Evolutionary conservation across 225 moss, liverwort and hornwort species (phyloP).

Genomic region (Rhytidiadelphus loreus): DNA sequence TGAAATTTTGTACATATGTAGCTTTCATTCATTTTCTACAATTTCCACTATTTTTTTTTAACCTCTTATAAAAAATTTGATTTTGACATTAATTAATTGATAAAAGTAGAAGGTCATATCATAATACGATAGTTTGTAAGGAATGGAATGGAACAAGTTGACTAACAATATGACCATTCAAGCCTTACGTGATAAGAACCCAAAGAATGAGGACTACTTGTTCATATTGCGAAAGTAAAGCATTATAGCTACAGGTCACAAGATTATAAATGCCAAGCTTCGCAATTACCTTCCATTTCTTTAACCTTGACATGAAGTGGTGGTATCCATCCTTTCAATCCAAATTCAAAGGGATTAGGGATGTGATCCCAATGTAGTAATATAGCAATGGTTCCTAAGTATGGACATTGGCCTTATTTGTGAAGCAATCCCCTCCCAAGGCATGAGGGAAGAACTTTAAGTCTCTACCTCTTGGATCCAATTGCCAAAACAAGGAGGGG

Average conservation of each 20-base stretch:
- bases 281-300: not conserved
- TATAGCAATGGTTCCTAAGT: not conserved
- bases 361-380: too few relatives aligned
- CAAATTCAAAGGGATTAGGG: rapidly evolving
- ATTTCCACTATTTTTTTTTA: too few relatives aligned
- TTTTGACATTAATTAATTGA: too few relatives aligned
- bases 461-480: not conserved
- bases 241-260: not conserved
- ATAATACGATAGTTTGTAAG: not conserved
- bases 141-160: not conserved
- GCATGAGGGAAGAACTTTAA: not conserved
- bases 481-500: too few relatives aligned
- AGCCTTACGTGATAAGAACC: not conserved
- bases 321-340: not conserved
- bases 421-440: not conserved
- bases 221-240: not conserved
- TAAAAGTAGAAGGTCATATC: too few relatives aligned
- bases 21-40: too few relatives aligned
- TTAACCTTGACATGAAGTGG: not conserved
- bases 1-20: too few relatives aligned
- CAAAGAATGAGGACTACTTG: not conserved
- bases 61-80: too few relatives aligned
- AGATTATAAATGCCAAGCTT: not conserved
- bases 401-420: not conserved
- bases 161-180: not conserved